Base-by-base conservation (phyloP, 495 filamentous ascomycete genomes). In the Penicillium canescens region DNA sequence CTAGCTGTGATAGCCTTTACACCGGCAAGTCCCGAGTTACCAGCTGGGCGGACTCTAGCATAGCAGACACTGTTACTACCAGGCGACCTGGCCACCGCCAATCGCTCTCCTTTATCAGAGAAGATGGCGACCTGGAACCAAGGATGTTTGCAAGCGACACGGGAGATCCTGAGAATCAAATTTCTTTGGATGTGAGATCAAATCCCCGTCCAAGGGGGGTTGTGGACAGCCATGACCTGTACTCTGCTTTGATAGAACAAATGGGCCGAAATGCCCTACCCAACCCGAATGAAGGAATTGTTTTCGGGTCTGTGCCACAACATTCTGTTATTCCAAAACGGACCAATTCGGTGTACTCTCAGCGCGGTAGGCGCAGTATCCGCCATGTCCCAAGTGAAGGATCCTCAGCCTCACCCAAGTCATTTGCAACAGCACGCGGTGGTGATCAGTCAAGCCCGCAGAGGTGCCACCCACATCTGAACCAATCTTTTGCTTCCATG, bases 191-290 rank as follows among this genome's bases (percentile, higher is more conserved):
- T 21, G 51, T 49, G 10, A 57, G 56, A 43, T 50, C 54, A 11
- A 54, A 42, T 38, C 21, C 56, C 13, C 50, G 42, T 13, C 61
- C 42, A 43, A 54, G 65, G 16, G 51, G 72, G 14, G 54, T 61
- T 6, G 72, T 87, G 21, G 78, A 89, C 54, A 85, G 83, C 46
- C 79, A 86, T 21, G 80, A 86, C 26, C 72, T 92, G 31, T 92
- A 89, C 59, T 85, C 86, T 3, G 89, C 89, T 0, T 71, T 92
- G 55, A 85, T 91, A 79, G 85, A 82, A 56, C 81, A 83, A 24
- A 79, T 89, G 42, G 73, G 78, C 34, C 62, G 62, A 45, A 50
- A 69, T 53, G 48, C 55, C 20, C 39, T 59, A 2, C 28, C 63
- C 42, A 61, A 66, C 37, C 23, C 60, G 3, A 66, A 75, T 18